These are phyloP conservation scores for Coemansia sp. DNA, from an alignment of 192 early-diverging fungal genomes.

Conservation along the genomic window DNA sequence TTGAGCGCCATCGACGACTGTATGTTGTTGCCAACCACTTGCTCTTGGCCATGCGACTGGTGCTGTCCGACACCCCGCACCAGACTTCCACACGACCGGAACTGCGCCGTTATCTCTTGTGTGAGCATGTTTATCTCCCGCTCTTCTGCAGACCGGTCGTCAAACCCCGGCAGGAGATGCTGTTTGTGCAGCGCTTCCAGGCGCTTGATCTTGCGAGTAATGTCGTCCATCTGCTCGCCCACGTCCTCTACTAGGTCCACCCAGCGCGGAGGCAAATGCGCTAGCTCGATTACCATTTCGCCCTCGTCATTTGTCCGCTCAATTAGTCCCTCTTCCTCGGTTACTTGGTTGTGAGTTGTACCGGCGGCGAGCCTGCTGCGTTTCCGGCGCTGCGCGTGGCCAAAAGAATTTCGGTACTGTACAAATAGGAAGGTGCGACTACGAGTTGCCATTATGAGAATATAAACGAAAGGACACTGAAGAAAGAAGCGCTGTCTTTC, in stretches of 20 bases:
- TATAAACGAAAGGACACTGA: background rate
- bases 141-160: conserved; percentile 81
- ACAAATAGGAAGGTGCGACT: conserved; percentile 90
- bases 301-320: conserved; percentile 67
- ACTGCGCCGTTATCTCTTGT: conserved; percentile 86
- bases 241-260: conserved; percentile 92
- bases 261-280: conserved; percentile 92
- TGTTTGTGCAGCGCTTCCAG: conserved; percentile 85
- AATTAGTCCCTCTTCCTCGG: conserved; percentile 56
- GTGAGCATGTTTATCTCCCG: conserved; percentile 82
- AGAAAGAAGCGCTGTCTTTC: too few relatives aligned
- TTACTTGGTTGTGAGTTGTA: conserved; percentile 11
- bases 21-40: conserved; percentile 79
- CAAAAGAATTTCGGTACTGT: conserved; percentile 91
- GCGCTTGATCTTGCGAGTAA: conserved; percentile 61
- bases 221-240: conserved; percentile 65
- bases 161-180: conserved; percentile 92
- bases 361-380: conserved; percentile 29
- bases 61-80: conserved; percentile 71
- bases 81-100: conserved; percentile 76
- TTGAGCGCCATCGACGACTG: conserved; percentile 87
- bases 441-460: conserved; percentile 74
- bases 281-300: conserved; percentile 86
- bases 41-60: conserved; percentile 64
- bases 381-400: conserved; percentile 60